phyloP scores from a whole-genome alignment of 371 early-diverging fungal genomes.

The Blakeslea trispora region DNA sequence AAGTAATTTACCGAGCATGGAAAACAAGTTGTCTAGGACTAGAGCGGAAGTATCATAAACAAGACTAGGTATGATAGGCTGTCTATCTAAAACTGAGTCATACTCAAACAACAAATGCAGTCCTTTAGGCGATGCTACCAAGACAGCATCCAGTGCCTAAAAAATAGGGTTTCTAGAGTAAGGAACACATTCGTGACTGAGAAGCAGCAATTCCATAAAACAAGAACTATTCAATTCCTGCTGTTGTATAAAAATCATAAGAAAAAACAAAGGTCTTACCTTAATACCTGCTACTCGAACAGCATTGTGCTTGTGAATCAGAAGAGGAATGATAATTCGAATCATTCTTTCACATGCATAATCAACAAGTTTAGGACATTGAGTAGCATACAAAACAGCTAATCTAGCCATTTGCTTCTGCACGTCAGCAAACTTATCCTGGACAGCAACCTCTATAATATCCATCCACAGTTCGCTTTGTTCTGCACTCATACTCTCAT shows the following conservation, averaged over 20 bases:
- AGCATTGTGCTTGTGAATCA: conserved; percentile 32
- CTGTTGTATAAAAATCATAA: too few species aligned
- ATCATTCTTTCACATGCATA: conserved; percentile 33
- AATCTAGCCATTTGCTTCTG: conserved; percentile 22
- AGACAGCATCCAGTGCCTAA: conserved; percentile 18
- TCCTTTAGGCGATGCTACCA: conserved; percentile 21
- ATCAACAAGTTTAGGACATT: conserved; percentile 18
- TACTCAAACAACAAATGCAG: conserved; percentile 21
- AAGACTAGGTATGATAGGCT: conserved; percentile 23
- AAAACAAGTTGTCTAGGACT: conserved; percentile 28
- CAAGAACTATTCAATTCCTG: too few species aligned
- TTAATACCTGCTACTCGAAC: conserved; percentile 34
- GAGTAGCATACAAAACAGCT: conserved; percentile 14
- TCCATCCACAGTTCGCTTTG: conserved; percentile 16
- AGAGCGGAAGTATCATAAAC: conserved; percentile 31
- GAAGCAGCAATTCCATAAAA: too few species aligned
- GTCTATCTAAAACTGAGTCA: conserved; percentile 13
- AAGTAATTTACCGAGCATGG: conserved; percentile 15
- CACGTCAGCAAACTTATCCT: conserved; percentile 33
- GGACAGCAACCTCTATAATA: conserved; percentile 16
- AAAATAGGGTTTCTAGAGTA: neutral
- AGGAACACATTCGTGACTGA: too few species aligned
- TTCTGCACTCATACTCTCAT: neutral
- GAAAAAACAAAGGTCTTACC: too few species aligned
- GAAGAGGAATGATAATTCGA: conserved; percentile 14